These are phyloP conservation scores for Lonicera japonica DNA, from an alignment of 129 eudicot species.

Conservation along the genomic window DNA sequence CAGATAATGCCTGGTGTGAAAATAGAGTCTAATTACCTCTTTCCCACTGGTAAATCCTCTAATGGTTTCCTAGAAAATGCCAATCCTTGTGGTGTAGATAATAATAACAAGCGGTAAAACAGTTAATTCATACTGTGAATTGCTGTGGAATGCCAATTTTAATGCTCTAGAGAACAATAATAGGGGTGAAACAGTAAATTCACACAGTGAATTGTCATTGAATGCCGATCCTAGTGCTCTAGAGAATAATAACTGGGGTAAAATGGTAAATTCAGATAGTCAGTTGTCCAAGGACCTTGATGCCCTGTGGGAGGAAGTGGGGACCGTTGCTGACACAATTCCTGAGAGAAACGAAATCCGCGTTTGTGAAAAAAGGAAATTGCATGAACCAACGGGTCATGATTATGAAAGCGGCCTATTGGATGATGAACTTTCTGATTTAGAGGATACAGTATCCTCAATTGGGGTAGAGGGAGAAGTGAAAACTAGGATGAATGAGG, in stretches of 20 bases:
- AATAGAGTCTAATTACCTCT: constrained; percentile 35
- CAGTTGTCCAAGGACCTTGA: constrained; percentile 30
- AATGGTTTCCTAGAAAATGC: not conserved
- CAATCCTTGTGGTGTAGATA: not conserved
- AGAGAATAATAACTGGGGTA: not conserved
- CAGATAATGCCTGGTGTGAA: constrained; percentile 70
- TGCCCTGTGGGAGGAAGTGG: constrained; percentile 73
- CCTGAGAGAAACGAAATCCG: no score
- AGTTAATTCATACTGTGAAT: constrained; percentile 1
- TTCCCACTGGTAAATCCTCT: constrained; percentile 21
- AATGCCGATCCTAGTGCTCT: not conserved
- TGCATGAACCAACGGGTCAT: not conserved
- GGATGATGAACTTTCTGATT: constrained; percentile 50
- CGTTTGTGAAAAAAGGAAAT: not conserved
- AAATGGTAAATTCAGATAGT: constrained; percentile 5
- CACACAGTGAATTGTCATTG: not conserved
- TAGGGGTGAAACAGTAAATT: constrained; percentile 1
- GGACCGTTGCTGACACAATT: no score
- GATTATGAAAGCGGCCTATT: constrained; percentile 41
- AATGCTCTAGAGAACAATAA: not conserved
- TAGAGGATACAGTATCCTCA: constrained; percentile 35
- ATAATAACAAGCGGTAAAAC: not conserved
- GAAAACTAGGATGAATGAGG: constrained; percentile 19
- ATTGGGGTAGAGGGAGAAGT: constrained; percentile 15
- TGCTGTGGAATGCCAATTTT: no score